Evolutionary conservation across 2,329 filamentous ascomycete species (phyloP).

Genomic region (Grosmannia penicillata): DNA sequence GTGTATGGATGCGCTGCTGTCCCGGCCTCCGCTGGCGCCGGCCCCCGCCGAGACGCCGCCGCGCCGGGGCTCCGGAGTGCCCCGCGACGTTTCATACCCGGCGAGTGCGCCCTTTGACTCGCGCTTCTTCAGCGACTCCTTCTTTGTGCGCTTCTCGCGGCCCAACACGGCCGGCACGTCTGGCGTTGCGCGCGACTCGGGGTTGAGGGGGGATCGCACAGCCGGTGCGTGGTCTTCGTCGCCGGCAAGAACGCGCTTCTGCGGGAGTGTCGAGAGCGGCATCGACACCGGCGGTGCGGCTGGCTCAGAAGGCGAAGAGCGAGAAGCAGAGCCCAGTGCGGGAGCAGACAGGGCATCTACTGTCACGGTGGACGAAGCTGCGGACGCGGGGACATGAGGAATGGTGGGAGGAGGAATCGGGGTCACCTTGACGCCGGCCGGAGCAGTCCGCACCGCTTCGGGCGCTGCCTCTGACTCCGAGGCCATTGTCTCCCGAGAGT

Average conservation of each 20-base stretch:
- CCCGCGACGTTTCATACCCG: constrained; percentile 27
- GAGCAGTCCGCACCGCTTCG: background rate
- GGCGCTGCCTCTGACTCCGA: constrained; percentile 1
- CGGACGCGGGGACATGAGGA: constrained; percentile 1
- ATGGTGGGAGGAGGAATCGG: constrained; percentile 11
- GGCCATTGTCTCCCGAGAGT: constrained; percentile 1
- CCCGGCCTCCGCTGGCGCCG: background rate
- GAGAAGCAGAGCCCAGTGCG: background rate
- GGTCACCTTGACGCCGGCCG: constrained; percentile 7
- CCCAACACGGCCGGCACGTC: constrained; percentile 14
- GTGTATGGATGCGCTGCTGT: constrained; percentile 13
- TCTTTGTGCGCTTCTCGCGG: constrained; percentile 44
- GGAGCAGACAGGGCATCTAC: constrained; percentile 6
- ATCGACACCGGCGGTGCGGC: background rate
- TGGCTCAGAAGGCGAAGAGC: too few species aligned
- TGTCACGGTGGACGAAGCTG: background rate
- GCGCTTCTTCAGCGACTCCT: constrained; percentile 54
- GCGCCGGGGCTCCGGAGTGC: constrained; percentile 41
- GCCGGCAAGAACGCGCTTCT: constrained; percentile 45
- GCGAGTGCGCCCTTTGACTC: constrained; percentile 37
- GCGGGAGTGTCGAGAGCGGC: constrained; percentile 32
- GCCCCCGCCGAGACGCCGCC: too few species aligned
- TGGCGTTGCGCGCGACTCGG: constrained; percentile 25
- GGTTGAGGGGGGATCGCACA: constrained; percentile 62
- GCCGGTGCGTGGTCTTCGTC: constrained; percentile 58